Evolutionary conservation across 2,329 filamentous ascomycete genomes (phyloP).

Genomic region (Xylaria sp.): DNA sequence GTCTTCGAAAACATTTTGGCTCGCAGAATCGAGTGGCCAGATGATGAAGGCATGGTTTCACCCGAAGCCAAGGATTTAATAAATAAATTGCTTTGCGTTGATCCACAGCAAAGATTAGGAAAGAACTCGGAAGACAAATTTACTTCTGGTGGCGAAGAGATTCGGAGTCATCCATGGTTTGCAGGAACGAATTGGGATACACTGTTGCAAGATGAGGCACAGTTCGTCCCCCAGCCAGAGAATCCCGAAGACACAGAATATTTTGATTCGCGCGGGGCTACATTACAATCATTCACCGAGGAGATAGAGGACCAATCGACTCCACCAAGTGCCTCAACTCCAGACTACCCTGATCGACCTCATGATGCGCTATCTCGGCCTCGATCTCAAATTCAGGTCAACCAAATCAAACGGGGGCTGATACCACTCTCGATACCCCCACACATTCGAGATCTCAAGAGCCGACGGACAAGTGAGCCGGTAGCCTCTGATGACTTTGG

Average conservation of each 20-base stretch:
- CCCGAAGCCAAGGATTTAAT: constrained; percentile 93
- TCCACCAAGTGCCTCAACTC: constrained; percentile 75
- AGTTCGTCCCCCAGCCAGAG: constrained; percentile 91
- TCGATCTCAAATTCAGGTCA: constrained; percentile 77
- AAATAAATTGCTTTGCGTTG: constrained; percentile 86
- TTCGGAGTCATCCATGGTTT: constrained; percentile 91
- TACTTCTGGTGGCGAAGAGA: constrained; percentile 86
- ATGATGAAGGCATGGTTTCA: constrained; percentile 81
- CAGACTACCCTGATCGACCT: constrained; percentile 86
- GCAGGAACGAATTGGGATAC: constrained; percentile 87
- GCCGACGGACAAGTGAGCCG: constrained; percentile 88
- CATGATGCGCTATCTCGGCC: constrained; percentile 94
- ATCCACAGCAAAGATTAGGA: constrained; percentile 84
- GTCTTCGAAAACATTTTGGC: constrained; percentile 97
- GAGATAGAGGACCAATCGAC: constrained; percentile 91
- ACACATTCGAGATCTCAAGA: constrained; percentile 91
- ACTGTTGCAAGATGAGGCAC: constrained; percentile 91
- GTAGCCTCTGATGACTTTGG: constrained; percentile 92
- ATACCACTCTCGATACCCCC: constrained; percentile 97
- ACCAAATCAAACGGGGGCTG: constrained; percentile 85
- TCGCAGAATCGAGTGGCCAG: constrained; percentile 91
- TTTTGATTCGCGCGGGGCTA: constrained; percentile 91
- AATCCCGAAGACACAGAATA: constrained; percentile 98
- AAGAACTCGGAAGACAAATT: constrained; percentile 87
- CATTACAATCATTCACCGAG: constrained; percentile 89